Base-by-base conservation (phyloP, 306 rosid genomes). In the Castanea sativa region DNA sequence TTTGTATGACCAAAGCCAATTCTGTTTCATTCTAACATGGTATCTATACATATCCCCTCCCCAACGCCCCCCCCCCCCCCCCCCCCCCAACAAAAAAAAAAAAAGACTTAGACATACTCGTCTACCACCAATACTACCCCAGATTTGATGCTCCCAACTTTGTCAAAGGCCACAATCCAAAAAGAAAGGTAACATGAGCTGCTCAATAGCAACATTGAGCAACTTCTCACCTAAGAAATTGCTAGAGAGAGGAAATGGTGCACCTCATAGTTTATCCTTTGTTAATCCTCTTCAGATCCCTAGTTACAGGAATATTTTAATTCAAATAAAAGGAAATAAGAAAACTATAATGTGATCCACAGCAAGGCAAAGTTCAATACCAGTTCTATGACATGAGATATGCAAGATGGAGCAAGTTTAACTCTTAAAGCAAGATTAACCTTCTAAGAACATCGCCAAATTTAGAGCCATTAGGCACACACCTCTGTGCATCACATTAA, bases 161-260 rank as follows among this genome's bases (percentile, higher is more conserved):
- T 23, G 14, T 56, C 64, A 75, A 59, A 58, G 49, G 43, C 59
- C 10, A 77, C 21, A 56, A 51, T 55, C 82, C 45, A 63, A 73
- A 56, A 82, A 16, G 64, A 73, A 69, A 77, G 73, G 74, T 73
- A 77, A 30, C 82, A 63, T 35, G 63, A 35, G 20, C 55, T 6
- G 53, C 38, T 67, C 38, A 49, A 77, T 43, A 60, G 35, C 71
- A 79, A 76, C 35, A 30, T 55, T 69, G 27, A 72, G 69, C 58
- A 61, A 52, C 45, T 58, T 14, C 70, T 65, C 27, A 65, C 33
- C 41, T 63, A 60, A 20, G 65, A 70, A 53, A 19, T 35, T 63
- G 65, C 23, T 19, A 55, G 59, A 45, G 55, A n/a, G 15, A 25
- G 14, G 63, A 70, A 69, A 20, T 43, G 43, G 71, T 16, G 16